Percentiles rank a stretch among this genome's conserved stretches.
Evolutionary conservation across 495 filamentous ascomycete genomes (phyloP).

Genomic region (Annulohypoxylon moriforme): DNA sequence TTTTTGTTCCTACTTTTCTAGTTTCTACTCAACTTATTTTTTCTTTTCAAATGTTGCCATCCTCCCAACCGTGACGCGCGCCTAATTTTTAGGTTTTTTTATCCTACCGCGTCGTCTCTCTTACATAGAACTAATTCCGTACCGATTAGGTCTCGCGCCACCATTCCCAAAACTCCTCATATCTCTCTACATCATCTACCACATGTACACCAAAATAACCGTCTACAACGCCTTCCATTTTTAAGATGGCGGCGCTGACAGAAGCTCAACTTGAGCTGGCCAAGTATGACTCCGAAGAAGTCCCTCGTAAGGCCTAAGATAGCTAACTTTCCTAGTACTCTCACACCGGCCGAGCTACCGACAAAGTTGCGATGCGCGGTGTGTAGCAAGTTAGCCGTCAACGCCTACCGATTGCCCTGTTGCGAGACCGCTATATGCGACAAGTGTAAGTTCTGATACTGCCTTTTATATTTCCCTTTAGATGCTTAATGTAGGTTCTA

Average conservation of each 20-base stretch:
- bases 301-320: neutral
- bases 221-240: conserved; percentile 9
- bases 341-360: conserved; percentile 87
- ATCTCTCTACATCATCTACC: conserved; percentile 7
- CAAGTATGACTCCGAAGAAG: conserved; percentile 40
- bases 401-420: conserved; percentile 90
- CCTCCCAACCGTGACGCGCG: conserved; percentile 9
- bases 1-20: conserved; percentile 17
- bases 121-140: conserved; percentile 13
- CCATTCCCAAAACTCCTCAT: neutral
- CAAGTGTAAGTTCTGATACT: conserved; percentile 70
- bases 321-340: conserved; percentile 64
- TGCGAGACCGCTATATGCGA: conserved; percentile 97
- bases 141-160: neutral
- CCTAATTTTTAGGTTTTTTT: conserved; percentile 22
- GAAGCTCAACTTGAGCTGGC: conserved; percentile 57
- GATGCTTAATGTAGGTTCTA: conserved; percentile 31
- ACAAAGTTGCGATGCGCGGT: conserved; percentile 94
- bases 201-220: conserved; percentile 19
- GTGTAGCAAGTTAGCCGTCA: conserved; percentile 90
- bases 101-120: conserved; percentile 2
- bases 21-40: conserved; percentile 1
- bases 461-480: neutral
- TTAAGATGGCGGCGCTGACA: conserved; percentile 51
- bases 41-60: conserved; percentile 14